These are phyloP conservation scores for Nidula microcarpa DNA, from an alignment of 768 basidiomycete species.

Conservation along the genomic window DNA sequence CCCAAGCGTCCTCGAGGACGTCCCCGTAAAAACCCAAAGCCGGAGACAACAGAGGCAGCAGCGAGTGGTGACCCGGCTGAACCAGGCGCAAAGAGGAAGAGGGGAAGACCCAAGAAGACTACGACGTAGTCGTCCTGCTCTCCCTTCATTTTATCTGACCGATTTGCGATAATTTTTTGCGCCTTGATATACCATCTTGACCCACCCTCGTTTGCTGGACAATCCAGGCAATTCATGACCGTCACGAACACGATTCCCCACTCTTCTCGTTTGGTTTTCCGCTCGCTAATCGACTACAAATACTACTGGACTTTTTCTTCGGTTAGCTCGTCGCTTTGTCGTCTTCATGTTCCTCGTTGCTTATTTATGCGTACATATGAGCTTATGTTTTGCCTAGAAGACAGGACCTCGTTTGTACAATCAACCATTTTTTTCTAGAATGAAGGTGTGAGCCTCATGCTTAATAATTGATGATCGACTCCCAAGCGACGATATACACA, in stretches of 20 bases:
- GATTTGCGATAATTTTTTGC: conserved; percentile 10
- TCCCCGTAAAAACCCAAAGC: conserved; percentile 66
- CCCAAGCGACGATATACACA: conserved; percentile 10
- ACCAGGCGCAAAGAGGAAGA: conserved; percentile 59
- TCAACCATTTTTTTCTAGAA: conserved; percentile 4
- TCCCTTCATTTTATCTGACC: conserved; percentile 6
- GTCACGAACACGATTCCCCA: conserved; percentile 22
- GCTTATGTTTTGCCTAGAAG: conserved; percentile 18
- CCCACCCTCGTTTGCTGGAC: conserved; percentile 18
- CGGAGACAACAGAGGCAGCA: conserved; percentile 34
- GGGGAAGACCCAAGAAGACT: conserved; percentile 64
- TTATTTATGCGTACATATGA: conserved; percentile 34
- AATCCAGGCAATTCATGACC: conserved; percentile 32
- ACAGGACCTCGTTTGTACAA: conserved; percentile 20
- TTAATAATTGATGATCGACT: conserved; percentile 8
- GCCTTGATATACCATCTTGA: conserved; percentile 9
- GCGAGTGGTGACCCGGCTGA: conserved; percentile 39
- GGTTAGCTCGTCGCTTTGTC: conserved; percentile 22
- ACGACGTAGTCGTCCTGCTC: conserved; percentile 20
- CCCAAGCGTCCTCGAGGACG: conserved; percentile 72
- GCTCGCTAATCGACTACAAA: conserved; percentile 15
- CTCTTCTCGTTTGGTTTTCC: conserved; percentile 17
- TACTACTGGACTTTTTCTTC: conserved; percentile 25
- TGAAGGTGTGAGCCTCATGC: conserved; percentile 18
- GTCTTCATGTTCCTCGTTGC: conserved; percentile 19